These are phyloP conservation scores for Rosa rugosa DNA, from an alignment of 306 rosid species.

Conservation along the genomic window DNA sequence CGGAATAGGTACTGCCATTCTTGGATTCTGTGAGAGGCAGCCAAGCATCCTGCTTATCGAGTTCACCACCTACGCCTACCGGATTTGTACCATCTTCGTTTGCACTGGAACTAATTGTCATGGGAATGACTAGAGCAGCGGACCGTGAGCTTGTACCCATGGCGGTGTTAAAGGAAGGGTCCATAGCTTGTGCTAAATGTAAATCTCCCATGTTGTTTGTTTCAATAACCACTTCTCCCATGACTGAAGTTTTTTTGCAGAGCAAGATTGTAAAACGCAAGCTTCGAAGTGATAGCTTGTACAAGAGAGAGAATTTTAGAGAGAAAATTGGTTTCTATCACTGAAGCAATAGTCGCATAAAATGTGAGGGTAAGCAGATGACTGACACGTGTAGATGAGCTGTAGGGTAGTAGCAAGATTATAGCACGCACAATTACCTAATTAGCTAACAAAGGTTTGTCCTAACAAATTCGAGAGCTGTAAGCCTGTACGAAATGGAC, in stretches of 20 bases:
- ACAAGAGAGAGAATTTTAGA: too few relatives aligned
- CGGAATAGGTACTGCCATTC: constrained; percentile 52
- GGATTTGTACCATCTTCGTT: neutral
- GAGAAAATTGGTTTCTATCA: too few relatives aligned
- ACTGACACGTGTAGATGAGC: too few relatives aligned
- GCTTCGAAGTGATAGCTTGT: neutral
- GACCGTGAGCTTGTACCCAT: neutral
- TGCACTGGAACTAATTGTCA: neutral
- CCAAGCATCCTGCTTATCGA: constrained; percentile 65
- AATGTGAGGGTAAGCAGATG: too few relatives aligned
- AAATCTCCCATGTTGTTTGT: neutral
- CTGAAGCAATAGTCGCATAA: too few relatives aligned
- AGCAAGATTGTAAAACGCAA: neutral
- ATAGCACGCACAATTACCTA: too few relatives aligned
- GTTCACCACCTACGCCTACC: constrained; percentile 4
- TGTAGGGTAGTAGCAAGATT: too few relatives aligned
- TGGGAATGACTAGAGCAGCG: neutral
- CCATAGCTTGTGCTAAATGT: neutral
- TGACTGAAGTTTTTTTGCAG: neutral
- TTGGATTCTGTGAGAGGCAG: constrained; percentile 68
- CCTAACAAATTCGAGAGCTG: too few relatives aligned
- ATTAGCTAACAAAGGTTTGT: too few relatives aligned
- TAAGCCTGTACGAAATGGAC: too few relatives aligned
- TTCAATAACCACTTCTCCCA: constrained; percentile 1
- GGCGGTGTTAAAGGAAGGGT: neutral